Base-by-base conservation (phyloP, 768 basidiomycete genomes). In the Rhizopogon vinicolor region DNA sequence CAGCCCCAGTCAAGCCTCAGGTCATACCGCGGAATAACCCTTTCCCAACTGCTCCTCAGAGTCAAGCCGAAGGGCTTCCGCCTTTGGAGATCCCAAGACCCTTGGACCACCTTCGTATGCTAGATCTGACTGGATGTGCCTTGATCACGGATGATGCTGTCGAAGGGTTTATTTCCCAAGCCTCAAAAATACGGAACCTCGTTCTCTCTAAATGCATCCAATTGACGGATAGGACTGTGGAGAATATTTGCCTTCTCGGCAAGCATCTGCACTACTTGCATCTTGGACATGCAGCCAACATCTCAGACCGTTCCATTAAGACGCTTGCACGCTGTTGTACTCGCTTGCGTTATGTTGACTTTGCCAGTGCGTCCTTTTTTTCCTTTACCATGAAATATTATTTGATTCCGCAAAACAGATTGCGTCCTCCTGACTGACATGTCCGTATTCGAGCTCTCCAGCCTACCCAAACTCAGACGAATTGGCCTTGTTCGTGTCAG, bases 191-290 rank as follows among this genome's bases (percentile, higher is more conserved):
- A 59, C 83, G 94, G 57, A 91, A 87, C 62, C 75, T 97, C 40
- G 90, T 93, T 43, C 72, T 97, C 44, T 91, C 93, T 43, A 96
- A 95, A 68, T 97, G 94, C 66, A 67, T 71, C 9, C 68, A 81
- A 43, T 74, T 97, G 63, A 92, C 93, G 7, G 92, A 96, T 72
- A 81, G 79, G 55, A 81, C 89, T 2, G 83, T 98, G 39, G 86
- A 89, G 61, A 87, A 82, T 56, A 90, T 98, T 35, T 91, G 91
- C 68, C 78, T 77, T 65, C 79, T 99, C 16, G 95, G 95, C n/a
- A 88, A 89, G 67, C 84, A 94, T 67, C 69, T 99, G 35, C 97
- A 98, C 68, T 93, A 96, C 67, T 81, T 99, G 35, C 97, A 99
- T 69, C 79, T 98, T 41, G 97, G 94, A 7, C 96, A 99, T 74